Conservation (phyloP, 257 asterid species). For the Penstemon barbatus region DNA sequence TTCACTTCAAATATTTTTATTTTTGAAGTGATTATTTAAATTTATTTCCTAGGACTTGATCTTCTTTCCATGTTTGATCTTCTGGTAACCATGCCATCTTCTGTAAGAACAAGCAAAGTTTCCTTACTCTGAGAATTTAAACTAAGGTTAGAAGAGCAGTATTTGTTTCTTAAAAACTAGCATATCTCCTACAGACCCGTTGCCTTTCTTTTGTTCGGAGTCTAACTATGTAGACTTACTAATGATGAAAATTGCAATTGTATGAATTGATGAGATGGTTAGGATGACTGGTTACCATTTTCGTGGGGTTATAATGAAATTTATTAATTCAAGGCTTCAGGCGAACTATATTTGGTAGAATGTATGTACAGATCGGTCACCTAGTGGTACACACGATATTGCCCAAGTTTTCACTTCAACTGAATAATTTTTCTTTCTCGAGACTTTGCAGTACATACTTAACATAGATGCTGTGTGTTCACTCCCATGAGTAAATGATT, state of each 20-base stretch:
- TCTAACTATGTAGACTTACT: constrained; percentile 5
- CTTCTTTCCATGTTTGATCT: constrained; percentile 15
- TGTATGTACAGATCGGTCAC: background rate
- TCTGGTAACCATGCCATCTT: constrained; percentile 7
- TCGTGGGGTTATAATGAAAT: constrained; percentile 1
- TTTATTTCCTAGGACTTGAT: background rate
- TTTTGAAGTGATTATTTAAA: background rate
- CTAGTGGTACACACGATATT: background rate
- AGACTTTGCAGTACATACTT: constrained; percentile 19
- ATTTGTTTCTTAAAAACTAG: constrained; percentile 5
- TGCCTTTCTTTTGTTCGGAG: constrained; percentile 17
- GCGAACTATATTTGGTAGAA: background rate
- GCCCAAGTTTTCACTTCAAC: constrained; percentile 9
- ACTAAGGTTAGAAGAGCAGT: constrained; percentile 1
- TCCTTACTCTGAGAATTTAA: constrained; percentile 17
- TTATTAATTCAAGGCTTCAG: background rate
- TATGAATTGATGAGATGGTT: background rate
- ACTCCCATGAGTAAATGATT: constrained; percentile 5
- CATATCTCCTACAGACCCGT: constrained; percentile 10
- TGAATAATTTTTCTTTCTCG: constrained; percentile 8
- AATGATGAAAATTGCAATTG: background rate
- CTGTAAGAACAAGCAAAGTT: constrained; percentile 14
- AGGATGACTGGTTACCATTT: background rate
- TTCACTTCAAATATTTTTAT: background rate
- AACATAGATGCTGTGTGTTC: constrained; percentile 10